These are phyloP conservation scores for Flaveria robusta DNA, from an alignment of 129 eudicot genomes.

Conservation along the genomic window DNA sequence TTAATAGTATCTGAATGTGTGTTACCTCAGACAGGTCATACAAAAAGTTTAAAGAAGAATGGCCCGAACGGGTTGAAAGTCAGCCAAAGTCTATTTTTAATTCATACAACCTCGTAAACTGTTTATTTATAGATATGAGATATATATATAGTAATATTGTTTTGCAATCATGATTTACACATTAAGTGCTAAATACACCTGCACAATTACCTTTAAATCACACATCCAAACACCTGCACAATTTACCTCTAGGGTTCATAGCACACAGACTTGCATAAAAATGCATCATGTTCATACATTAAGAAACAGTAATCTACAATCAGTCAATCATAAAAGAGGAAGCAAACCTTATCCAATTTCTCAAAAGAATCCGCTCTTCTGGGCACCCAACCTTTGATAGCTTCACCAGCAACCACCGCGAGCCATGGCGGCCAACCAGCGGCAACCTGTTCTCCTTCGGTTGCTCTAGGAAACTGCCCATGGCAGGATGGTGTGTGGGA, in stretches of 20 bases:
- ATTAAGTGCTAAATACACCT: too few relatives aligned
- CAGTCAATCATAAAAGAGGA: slow-evolving; percentile 5
- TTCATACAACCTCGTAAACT: background rate
- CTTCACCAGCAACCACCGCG: slow-evolving; percentile 90
- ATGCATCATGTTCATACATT: slow-evolving; percentile 8
- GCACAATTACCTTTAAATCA: background rate
- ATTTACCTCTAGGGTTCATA: background rate
- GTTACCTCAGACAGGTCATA: background rate
- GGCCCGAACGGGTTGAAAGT: background rate
- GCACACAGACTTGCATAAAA: slow-evolving; percentile 8
- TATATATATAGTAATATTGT: background rate
- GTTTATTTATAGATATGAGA: background rate
- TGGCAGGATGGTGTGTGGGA: slow-evolving; percentile 42
- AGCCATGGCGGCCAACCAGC: slow-evolving; percentile 99
- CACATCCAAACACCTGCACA: background rate
- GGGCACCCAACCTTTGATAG: slow-evolving; percentile 92
- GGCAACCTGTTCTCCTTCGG: slow-evolving; percentile 84
- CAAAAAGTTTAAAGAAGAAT: background rate
- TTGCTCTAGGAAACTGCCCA: slow-evolving; percentile 58
- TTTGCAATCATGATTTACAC: too few relatives aligned
- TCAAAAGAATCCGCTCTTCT: slow-evolving; percentile 93
- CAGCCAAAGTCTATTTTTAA: background rate
- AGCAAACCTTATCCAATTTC: slow-evolving; percentile 82
- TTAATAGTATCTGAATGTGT: too few relatives aligned
- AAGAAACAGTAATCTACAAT: slow-evolving; percentile 2